phyloP scores from a whole-genome alignment of 2,329 filamentous ascomycete species.

The Zymoseptoria crescenta region DNA sequence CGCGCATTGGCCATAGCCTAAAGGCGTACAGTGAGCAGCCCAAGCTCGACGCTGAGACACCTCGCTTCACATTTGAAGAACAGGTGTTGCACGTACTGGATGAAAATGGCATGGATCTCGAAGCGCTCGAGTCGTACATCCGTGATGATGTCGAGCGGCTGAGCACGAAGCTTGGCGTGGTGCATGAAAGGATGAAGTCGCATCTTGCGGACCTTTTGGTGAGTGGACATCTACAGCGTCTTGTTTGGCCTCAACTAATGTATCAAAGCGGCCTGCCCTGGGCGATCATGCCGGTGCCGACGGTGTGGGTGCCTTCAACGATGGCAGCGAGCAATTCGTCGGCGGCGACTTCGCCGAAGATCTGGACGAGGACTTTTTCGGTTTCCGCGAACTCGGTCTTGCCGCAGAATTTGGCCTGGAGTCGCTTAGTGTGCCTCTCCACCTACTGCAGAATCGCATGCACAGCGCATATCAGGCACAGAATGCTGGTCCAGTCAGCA shows the following conservation, averaged over 20 bases:
- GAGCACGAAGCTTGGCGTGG: conserved; percentile 65
- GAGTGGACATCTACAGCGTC: conserved; percentile 17
- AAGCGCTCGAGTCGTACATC: conserved; percentile 74
- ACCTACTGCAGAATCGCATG: conserved; percentile 86
- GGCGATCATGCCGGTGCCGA: conserved; percentile 67
- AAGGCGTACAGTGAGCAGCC: conserved; percentile 78
- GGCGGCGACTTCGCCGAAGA: conserved; percentile 97
- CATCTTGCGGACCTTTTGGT: conserved; percentile 83
- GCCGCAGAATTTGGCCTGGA: conserved; percentile 85
- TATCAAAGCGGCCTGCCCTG: conserved; percentile 63
- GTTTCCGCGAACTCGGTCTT: conserved; percentile 89
- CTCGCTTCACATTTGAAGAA: conserved; percentile 74
- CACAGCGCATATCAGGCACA: conserved; percentile 77
- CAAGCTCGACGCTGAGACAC: conserved; percentile 43
- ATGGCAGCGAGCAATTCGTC: conserved; percentile 94
- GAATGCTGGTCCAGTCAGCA: conserved; percentile 53
- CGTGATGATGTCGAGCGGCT: conserved; percentile 90
- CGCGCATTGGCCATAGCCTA: conserved; percentile 71
- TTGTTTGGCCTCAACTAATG: conserved; percentile 18
- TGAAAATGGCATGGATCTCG: conserved; percentile 75
- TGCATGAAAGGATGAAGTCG: conserved; percentile 91
- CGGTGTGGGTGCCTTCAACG: conserved; percentile 84
- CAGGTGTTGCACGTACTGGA: conserved; percentile 77
- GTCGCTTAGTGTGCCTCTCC: conserved; percentile 82
- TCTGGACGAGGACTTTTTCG: conserved; percentile 97